Base-by-base conservation (phyloP, 306 rosid genomes). In the Vicia sativa region DNA sequence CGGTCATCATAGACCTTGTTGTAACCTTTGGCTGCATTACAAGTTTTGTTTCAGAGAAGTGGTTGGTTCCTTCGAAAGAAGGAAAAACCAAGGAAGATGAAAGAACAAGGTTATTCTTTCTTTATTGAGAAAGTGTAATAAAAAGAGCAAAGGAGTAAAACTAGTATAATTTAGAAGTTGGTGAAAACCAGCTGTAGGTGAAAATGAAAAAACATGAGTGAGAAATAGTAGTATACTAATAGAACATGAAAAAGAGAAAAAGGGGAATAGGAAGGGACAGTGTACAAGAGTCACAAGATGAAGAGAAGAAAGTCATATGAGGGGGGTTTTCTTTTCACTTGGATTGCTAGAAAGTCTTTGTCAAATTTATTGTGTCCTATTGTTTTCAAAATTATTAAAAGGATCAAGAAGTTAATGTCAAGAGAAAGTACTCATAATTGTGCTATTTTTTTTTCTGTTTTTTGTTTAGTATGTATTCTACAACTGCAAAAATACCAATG, bases 21-120 rank as follows among this genome's bases (percentile, higher is more conserved):
- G 46, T 18, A 10, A 3, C 2, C 45, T 54, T 67, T 53, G 73
- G 70, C 37, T 67, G 58, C 49, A 55, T 65, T 71, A 16, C 46
- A 70, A 79, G 42, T 57, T 49, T 62, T 31, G 50, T 10, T 15
- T 42, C 1, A n/a, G 16, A 68, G 6, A 72, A 70, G 74, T 76
- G 70, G 80, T 63, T 85, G 74, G 15, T n/a, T 6, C 52, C 83
- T 73, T 76, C 72, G 29, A 70, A 7, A 3, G 56, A 52, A 73
- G 75, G 85, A 56, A 76, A 76, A 81, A 76, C 82, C 66, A 1
- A 9, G 26, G 42, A 58, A 58, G 64, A 39, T 25, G 50, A 63
- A 72, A 64, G 79, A 82, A 86, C 85, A 74, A 84, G 54, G 55
- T 39, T 13, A 35, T 14, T 57, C 66, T 61, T 65, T 65, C 58